Base-by-base conservation (phyloP, 495 filamentous ascomycete species). In the Daldinia decipiens region DNA sequence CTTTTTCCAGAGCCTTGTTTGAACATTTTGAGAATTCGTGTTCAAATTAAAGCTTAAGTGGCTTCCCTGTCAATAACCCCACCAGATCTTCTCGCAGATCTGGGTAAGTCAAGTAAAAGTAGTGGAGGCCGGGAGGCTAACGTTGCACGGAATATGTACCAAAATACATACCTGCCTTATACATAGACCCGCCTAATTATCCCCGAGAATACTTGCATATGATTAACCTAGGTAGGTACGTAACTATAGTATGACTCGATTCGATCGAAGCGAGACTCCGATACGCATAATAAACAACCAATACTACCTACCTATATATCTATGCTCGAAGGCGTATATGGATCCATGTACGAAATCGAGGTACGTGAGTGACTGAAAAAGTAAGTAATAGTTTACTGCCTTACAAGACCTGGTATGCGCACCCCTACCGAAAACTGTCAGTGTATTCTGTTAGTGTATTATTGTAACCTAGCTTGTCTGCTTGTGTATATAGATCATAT, bases 61-160 rank as follows among this genome's bases (percentile, higher is more conserved):
- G 45, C 17, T 53, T 53, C 27, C 27, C 50, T 26, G 5, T n/a
- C 21, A n/a, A 31, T 13, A 53, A 53, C 50, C 50, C 50, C 50
- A 31, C 50, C 1, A 53, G 50, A 53, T 53, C 50, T 53, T 7
- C 24, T 17, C 1, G 24, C 0, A 53, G 50, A 53, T 53, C 50
- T 31, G 29, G 29, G 29, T 32, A 31, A 0, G 4, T 27, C 21
- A 24, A 24, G 21, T 4, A n/a, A 26, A 26, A 1, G 3, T 4
- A n/a, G 50, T 52, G 50, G 50, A 52, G 26, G 50, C 50, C 26
- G 17, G 24, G 21, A 5, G 21, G 21, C 21, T 13, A 52, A 52
- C 24, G 24, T 29, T 52, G 50, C 50, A 52, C 26, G 3, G 11
- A 52, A 52, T 5, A 5, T 26, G n/a, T n/a, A n/a, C n/a, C 26